Base-by-base conservation (phyloP, 2,329 filamentous ascomycete genomes). In the Aspergillus awamori region DNA sequence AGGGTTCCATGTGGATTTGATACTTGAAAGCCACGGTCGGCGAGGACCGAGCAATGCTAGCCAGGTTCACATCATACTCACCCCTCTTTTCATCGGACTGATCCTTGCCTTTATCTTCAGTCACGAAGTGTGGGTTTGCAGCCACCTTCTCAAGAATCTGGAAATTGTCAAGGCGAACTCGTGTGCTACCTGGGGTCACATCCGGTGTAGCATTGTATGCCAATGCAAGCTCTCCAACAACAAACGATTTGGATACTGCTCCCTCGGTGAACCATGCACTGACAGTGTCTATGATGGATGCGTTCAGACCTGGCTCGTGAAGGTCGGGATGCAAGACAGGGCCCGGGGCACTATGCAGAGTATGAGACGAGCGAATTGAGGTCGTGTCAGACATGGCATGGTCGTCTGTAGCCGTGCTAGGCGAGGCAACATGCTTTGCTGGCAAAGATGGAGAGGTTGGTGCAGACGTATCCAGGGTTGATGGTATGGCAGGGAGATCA, bases 211-310 rank as follows among this genome's bases (percentile, higher is more conserved):
- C 61, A 65, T 95, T 95, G 75, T 93, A 93, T 22, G 89, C 87
- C 66, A 99, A 86, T 3, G 94, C 95, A 67, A 99, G 87, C 78
- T 99, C 94, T 60, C 95, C 95, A 48, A 89, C 87, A 22, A 97
- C 86, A 61, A 89, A 89, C 13, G 89, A 87, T 53, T 87, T 88
- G 65, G 86, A 90, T 10, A 93, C 79, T 11, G 81, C 82, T 8
- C 91, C 91, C 36, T 89, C 85, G 59, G 93, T 89, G 72, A 97
- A 96, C 57, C 87, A 87, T 13, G 91, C 91, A 63, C 88, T 95
- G n/a, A 98, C 87, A 0, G 90, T 95, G 76, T 99, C 95, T 54
- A 98, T 90, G 58, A 98, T 85, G 13, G 94, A 98, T 3, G 91
- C 88, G 74, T 92, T 95, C 5, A 99, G 82, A 2, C 95, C 94